Percentiles rank a stretch among this genome's conserved stretches.
phyloP scores from a whole-genome alignment of 208 protist species.

The Trypanosoma theileri region DNA sequence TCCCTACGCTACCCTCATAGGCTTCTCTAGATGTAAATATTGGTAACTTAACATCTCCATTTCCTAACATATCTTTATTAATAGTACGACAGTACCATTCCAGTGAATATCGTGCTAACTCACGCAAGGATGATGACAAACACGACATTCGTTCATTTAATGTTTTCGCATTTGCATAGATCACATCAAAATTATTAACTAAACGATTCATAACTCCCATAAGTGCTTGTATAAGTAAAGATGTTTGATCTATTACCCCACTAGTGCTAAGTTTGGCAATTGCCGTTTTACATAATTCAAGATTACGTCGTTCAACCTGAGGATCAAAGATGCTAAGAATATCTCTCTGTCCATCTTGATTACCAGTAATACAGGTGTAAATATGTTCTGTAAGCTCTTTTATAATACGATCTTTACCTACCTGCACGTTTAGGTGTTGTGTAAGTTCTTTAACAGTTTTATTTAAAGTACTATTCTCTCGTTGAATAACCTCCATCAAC shows the following conservation, averaged over 20 bases:
- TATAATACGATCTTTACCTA: background rate
- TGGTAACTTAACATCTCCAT: background rate
- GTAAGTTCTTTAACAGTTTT: background rate
- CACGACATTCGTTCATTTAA: background rate
- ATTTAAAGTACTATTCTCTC: conserved; percentile 2
- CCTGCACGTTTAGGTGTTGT: background rate
- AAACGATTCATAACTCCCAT: conserved; percentile 2
- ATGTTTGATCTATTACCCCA: background rate
- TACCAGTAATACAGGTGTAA: conserved; percentile 11
- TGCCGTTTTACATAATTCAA: conserved; percentile 10
- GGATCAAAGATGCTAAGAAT: conserved; percentile 11
- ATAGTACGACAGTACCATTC: conserved; percentile 20
- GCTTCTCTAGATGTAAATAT: background rate
- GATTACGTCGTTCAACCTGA: background rate
- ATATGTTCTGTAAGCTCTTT: background rate
- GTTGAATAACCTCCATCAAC: conserved; percentile 10
- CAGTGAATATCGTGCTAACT: conserved; percentile 12
- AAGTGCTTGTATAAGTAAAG: conserved; percentile 15
- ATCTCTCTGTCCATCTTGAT: background rate
- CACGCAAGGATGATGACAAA: conserved; percentile 5
- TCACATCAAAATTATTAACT: conserved; percentile 4
- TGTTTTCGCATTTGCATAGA: background rate
- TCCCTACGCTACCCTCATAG: background rate
- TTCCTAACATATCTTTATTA: background rate
- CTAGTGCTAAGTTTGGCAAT: conserved; percentile 1